Base-by-base conservation (phyloP, 257 asterid genomes). In the Lantana camara region DNA sequence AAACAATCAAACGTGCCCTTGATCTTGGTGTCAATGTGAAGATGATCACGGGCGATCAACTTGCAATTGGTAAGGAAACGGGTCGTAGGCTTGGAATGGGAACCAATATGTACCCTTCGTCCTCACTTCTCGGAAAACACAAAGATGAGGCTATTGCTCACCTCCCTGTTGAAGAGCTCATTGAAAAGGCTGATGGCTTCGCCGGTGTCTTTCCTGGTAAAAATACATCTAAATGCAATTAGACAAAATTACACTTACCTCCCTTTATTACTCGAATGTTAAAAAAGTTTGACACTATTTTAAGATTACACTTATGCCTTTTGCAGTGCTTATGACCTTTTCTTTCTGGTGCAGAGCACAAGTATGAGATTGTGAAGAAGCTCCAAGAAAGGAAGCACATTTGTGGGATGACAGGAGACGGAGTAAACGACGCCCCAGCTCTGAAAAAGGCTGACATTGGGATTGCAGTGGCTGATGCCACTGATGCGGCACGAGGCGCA, bases 11-110 rank as follows among this genome's bases (percentile, higher is more conserved):
- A 22, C 80, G 90, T 12, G 95, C 96, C 14, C 77, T 89, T 3
- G 57, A 82, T 55, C 90, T 89, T 8, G 96, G 96, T 27, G 95
- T 89, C 38, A 89, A 87, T 37, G 96, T 89, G 2, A 89, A 89
- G 79, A 89, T 89, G 96, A 89, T 89, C 50, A 89, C 96, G 0
- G 96, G 91, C 21, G 87, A 83, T 68, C 90, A 83, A 63, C 79
- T 83, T 0, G 90, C 90, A 24, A 83, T 83, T 21, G 86, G 71
- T 9, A 83, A 83, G 73, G 90, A 83, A 52, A 83, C 90, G 0
- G 90, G 86, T 1, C 69, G 90, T 13, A 80, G 89, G 75, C 76
- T 83, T 7, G 89, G 89, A 61, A 83, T 83, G 89, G 89, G 89
- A 59, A 77, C 84, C 0, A 83, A 83, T 71, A 83, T 83, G 89